Conservation (phyloP, 2,329 filamentous ascomycete species). For the Neofusicoccum ribis region DNA sequence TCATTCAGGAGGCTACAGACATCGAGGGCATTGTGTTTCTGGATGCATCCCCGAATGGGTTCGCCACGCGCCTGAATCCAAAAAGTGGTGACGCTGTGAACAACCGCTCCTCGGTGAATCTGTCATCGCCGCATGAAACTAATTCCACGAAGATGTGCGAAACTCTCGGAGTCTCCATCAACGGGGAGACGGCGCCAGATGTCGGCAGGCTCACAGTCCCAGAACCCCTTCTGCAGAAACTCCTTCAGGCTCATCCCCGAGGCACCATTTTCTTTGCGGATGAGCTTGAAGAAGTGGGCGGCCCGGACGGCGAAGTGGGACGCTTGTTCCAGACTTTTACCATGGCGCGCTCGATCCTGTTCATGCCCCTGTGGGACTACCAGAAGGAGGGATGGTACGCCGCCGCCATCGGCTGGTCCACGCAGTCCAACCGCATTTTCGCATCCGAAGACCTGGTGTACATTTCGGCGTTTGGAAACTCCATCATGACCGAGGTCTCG, state of each 20-base stretch:
- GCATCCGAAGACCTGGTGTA: slow-evolving; percentile 42
- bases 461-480: slow-evolving; percentile 45
- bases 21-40: background rate
- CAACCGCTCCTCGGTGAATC: background rate
- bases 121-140: background rate
- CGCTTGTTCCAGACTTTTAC: slow-evolving; percentile 49
- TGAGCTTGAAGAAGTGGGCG: slow-evolving; percentile 28
- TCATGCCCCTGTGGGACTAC: slow-evolving; percentile 55
- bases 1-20: background rate
- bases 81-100: no score
- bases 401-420: slow-evolving; percentile 45
- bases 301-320: slow-evolving; percentile 37
- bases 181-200: background rate
- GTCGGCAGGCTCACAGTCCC: background rate
- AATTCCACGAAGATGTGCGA: background rate
- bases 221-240: slow-evolving; percentile 18
- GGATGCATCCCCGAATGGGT: background rate
- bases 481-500: slow-evolving; percentile 30
- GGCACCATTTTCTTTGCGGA: slow-evolving; percentile 20
- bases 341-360: slow-evolving; percentile 48
- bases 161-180: no score
- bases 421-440: slow-evolving; percentile 28
- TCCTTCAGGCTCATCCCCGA: slow-evolving; percentile 15
- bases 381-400: slow-evolving; percentile 49
- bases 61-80: background rate